phyloP scores from a whole-genome alignment of 495 filamentous ascomycete genomes.

The Pseudoneurospora amorphoporcata region DNA sequence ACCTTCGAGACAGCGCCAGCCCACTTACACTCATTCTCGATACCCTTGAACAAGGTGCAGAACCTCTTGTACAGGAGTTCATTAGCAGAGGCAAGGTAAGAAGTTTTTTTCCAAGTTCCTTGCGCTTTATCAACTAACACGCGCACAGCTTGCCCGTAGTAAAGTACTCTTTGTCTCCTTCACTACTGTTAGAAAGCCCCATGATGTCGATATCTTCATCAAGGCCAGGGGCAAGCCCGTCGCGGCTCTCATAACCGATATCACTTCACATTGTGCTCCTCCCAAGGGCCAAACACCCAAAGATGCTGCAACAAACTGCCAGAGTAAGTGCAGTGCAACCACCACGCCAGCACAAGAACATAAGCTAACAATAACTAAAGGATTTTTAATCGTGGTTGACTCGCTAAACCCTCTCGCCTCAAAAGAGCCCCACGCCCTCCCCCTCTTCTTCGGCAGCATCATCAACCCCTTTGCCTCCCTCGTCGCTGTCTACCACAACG shows the following conservation, averaged over 20 bases:
- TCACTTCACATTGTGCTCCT: constrained; percentile 36
- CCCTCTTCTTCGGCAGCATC: constrained; percentile 43
- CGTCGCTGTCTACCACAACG: constrained; percentile 56
- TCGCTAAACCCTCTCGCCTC: constrained; percentile 43
- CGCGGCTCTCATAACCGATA: constrained; percentile 42
- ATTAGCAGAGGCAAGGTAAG: constrained; percentile 62
- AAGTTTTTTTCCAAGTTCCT: background rate
- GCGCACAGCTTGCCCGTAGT: constrained; percentile 31
- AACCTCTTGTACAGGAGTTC: constrained; percentile 62
- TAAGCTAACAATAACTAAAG: constrained; percentile 29
- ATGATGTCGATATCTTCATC: constrained; percentile 52
- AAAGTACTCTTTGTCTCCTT: constrained; percentile 73
- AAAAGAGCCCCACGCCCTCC: constrained; percentile 30
- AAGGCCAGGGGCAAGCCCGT: constrained; percentile 48
- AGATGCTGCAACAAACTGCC: constrained; percentile 10
- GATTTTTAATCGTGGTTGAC: constrained; percentile 53
- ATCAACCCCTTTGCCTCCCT: constrained; percentile 45
- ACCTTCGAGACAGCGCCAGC: constrained; percentile 64
- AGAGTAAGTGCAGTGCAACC: constrained; percentile 26
- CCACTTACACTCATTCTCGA: constrained; percentile 82
- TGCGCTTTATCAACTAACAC: background rate
- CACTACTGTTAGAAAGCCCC: constrained; percentile 50
- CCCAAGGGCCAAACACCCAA: constrained; percentile 24
- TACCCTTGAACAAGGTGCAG: constrained; percentile 70
- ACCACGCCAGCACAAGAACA: constrained; percentile 6